Evolutionary conservation across 106 monocot genomes (phyloP).

Genomic region (Dendrobium nobile): DNA sequence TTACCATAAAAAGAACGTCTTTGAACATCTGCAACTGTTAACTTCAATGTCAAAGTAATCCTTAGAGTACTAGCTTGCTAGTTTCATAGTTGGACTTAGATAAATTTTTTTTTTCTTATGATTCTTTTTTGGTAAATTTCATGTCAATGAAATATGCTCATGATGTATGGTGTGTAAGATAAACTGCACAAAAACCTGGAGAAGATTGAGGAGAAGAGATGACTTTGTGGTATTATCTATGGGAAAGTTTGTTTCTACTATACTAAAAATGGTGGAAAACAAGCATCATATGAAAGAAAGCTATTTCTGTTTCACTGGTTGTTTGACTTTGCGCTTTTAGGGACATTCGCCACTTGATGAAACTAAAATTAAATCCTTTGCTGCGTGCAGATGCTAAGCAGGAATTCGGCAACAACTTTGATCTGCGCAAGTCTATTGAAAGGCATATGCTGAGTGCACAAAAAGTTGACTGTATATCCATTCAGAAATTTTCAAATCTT

Average conservation of each 20-base stretch:
- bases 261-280: not conserved
- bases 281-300: not conserved
- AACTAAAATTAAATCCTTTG: not conserved
- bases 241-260: too few species aligned
- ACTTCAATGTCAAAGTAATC: not conserved
- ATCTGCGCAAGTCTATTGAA: slow-evolving; percentile 75
- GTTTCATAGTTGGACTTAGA: not conserved
- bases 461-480: slow-evolving; percentile 56
- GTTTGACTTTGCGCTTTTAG: not conserved
- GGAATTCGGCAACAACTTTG: slow-evolving; percentile 85
- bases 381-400: slow-evolving; percentile 49
- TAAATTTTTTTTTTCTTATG: not conserved
- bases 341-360: not conserved
- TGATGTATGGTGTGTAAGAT: too few species aligned
- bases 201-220: too few species aligned
- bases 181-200: too few species aligned
- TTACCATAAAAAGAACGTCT: not conserved
- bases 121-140: too few species aligned
- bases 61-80: not conserved
- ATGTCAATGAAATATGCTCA: too few species aligned
- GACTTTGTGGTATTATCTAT: too few species aligned
- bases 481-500: slow-evolving; percentile 46
- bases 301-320: not conserved
- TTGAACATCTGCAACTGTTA: not conserved
- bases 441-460: slow-evolving; percentile 43